phyloP scores from a whole-genome alignment of 2,329 filamentous ascomycete species.

The Diaporthe citri region DNA sequence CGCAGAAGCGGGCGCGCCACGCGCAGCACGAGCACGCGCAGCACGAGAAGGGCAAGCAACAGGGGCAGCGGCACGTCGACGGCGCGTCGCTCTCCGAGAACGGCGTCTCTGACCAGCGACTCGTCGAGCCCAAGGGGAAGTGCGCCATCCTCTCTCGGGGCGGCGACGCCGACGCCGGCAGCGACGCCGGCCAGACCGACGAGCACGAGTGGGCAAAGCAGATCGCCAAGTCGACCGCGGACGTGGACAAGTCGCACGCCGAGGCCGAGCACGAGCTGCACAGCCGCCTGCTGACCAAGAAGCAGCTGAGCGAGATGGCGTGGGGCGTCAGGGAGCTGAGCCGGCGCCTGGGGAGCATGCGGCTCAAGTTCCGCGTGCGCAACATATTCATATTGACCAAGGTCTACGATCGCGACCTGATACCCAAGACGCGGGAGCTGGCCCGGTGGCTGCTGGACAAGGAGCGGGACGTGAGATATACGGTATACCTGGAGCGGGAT shows the following conservation, averaged over 20 bases:
- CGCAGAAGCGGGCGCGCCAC: conserved; percentile 57
- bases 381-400: conserved; percentile 93
- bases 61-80: conserved; percentile 42
- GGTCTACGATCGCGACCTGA: conserved; percentile 85
- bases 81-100: conserved; percentile 39
- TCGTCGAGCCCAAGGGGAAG: conserved; percentile 53
- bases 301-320: conserved; percentile 95
- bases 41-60: conserved; percentile 30
- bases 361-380: conserved; percentile 83
- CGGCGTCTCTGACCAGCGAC: conserved; percentile 43
- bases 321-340: conserved; percentile 94
- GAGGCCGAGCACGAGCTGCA: conserved; percentile 54
- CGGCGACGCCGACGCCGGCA: conserved; percentile 54
- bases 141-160: conserved; percentile 48
- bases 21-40: conserved; percentile 43
- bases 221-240: conserved; percentile 58
- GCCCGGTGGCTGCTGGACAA: conserved; percentile 83
- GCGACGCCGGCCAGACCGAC: conserved; percentile 65
- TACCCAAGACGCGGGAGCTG: conserved; percentile 82
- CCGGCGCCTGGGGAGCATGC: conserved; percentile 85
- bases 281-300: conserved; percentile 89
- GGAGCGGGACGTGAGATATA: conserved; percentile 76
- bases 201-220: conserved; percentile 67
- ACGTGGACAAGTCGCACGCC: conserved; percentile 42
- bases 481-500: conserved; percentile 85